Conservation (phyloP, 106 monocot species). For the Apostasia shenzhenica region DNA sequence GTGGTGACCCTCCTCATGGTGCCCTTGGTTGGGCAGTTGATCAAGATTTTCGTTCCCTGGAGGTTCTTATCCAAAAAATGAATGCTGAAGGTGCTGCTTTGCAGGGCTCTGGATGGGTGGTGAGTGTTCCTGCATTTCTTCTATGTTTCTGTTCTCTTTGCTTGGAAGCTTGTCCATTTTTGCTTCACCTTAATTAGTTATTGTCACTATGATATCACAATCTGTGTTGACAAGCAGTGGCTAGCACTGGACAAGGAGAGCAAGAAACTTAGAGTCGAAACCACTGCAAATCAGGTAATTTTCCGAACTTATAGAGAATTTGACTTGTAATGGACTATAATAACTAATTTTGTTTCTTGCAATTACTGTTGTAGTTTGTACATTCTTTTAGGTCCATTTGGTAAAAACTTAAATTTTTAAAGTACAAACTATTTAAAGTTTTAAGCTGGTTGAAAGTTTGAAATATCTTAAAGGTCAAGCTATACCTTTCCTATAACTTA, state of each 20-base stretch:
- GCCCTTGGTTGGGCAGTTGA: conserved; percentile 95
- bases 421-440: too few species aligned
- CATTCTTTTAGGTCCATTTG: too few species aligned
- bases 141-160: background rate
- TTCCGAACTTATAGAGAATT: background rate
- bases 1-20: conserved; percentile 87
- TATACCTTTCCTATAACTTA: too few species aligned
- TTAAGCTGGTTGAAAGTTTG: too few species aligned
- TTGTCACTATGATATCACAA: background rate
- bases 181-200: background rate
- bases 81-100: conserved; percentile 92
- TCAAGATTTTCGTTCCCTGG: conserved; percentile 68
- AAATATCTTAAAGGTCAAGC: too few species aligned
- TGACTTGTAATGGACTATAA: too few species aligned
- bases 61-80: conserved; percentile 50
- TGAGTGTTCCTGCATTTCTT: conserved; percentile 18
- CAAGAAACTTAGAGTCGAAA: conserved; percentile 79
- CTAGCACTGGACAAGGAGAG: conserved; percentile 79
- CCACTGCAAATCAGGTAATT: conserved; percentile 88
- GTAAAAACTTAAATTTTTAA: too few species aligned
- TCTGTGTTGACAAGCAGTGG: conserved; percentile 43
- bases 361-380: too few species aligned
- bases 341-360: too few species aligned
- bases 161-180: background rate
- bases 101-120: conserved; percentile 99